Evolutionary conservation across 2,329 filamentous ascomycete species (phyloP), one percentile per base, ranked within the genome.

Genomic region (Sclerotinia borealis): DNA sequence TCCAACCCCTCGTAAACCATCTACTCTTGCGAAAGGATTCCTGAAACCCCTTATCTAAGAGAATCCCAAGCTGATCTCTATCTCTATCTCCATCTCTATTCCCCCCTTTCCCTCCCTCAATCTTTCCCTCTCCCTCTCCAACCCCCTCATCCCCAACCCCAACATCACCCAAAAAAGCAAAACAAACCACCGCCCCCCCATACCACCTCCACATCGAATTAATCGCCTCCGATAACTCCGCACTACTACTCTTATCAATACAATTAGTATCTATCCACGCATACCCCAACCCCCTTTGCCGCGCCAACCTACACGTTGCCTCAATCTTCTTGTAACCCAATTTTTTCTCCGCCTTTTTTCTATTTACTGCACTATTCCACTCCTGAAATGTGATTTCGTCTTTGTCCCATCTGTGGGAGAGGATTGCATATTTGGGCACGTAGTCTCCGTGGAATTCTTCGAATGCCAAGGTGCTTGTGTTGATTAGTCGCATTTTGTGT

Each of bases 371-470:
- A 34, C 2, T 17, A 34, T 27, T 4, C 60, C 52, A 47, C 2
- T 56, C 72, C 50, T 74, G 67, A 36, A 75, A 72, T 3, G 72
- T 74, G 27, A 76, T 69, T 61, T 76, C 75, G 17, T 71, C 68
- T 19, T 63, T 49, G 1, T 70, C 71, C 76, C 76, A 77, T 2
- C 72, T 74, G 59, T 78, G 77, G 0, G 76, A 78, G 13, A 79
- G 72, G 48, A 78, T 77, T 10, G 75, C 76, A 55, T 78, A 63
- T n/a, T 43, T 19, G 1, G 58, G 47, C 2, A 51, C n/a, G 17
- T 37, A 1, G 8, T 43, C n/a, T 17, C 58, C 58, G 3, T 27
- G 11, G 15, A 61, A 52, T 29, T 61, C 58, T 22, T 51, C 19
- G 4, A 61, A 27, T 7, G 41, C 7, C 6, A 47, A n/a, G 15